phyloP scores from a whole-genome alignment of 1,139 yeast genomes.

The Arxiozyma slooffiae region DNA sequence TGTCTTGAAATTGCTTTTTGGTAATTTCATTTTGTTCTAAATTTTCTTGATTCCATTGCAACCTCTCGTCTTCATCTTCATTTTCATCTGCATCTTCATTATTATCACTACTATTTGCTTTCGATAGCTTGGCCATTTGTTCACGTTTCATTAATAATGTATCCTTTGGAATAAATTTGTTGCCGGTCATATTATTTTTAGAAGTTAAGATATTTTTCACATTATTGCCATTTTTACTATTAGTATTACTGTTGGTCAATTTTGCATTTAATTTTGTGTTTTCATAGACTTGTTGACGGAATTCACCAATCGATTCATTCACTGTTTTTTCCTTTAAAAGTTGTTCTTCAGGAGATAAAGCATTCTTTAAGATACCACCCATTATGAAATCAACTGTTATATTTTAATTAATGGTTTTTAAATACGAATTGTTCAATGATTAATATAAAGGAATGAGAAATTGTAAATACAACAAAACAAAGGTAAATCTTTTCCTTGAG shows the following conservation, averaged over 20 bases:
- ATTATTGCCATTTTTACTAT: slow-evolving; percentile 1
- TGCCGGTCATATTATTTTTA: neutral
- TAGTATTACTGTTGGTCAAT: slow-evolving; percentile 17
- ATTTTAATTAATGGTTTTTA: neutral
- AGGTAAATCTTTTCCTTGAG: neutral
- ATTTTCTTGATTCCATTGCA: slow-evolving; percentile 66
- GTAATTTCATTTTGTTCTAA: slow-evolving; percentile 48
- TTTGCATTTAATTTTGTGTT: slow-evolving; percentile 41
- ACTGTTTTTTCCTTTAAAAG: slow-evolving; percentile 1
- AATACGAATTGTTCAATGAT: neutral
- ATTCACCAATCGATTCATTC: slow-evolving; percentile 31
- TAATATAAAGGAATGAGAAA: no score
- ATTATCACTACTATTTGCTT: neutral
- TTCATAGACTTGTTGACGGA: slow-evolving; percentile 39
- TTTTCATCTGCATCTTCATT: neutral
- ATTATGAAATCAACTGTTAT: slow-evolving; percentile 11
- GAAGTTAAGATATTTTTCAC: neutral
- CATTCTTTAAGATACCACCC: slow-evolving; percentile 36
- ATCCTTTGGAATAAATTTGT: slow-evolving; percentile 21
- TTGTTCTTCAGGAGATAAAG: slow-evolving; percentile 22
- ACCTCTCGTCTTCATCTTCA: slow-evolving; percentile 32
- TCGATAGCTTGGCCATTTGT: slow-evolving; percentile 6
- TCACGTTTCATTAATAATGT: slow-evolving; percentile 21
- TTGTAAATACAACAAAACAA: no score
- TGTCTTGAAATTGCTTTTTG: slow-evolving; percentile 33